Evolutionary conservation across 1,284 basidiomycete species (phyloP), one percentile per base, ranked within the genome.

Genomic region (Cystobasidium pallidum): DNA sequence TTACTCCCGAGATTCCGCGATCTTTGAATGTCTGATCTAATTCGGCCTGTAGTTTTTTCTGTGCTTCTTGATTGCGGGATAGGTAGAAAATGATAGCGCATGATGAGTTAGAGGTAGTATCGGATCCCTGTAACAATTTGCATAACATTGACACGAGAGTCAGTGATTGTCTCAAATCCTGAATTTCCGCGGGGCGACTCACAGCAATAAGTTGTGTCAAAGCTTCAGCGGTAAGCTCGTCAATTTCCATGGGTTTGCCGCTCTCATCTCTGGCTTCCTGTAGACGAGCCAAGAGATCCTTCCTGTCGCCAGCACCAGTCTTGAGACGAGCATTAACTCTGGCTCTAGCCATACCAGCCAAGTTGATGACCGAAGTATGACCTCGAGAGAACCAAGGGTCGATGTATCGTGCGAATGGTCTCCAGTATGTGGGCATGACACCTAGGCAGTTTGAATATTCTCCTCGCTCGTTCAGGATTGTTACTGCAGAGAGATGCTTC

Each of bases 401-500:
- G 63, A 77, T 26, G 68, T 77, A 77, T 59, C 72, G 54, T 41
- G 86, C 86, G 75, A 85, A 82, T 0, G 90, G 90, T 45, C 90
- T 86, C 83, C 88, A 86, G 83, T 84, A 87, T 0, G 86, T 83
- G 0, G 92, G 90, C 21, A 94, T 83, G 13, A 88, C 86, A 45
- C 92, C 93, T 83, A 94, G 87, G 0, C 91, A 88, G 57, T 91
- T 90, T 2, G 89, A 89, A 80, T 86, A 94, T 79, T 94, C 92
- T 68, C 93, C 93, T 26, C 93, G 89, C 73, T 89, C 89, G 80
- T 95, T 94, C 68, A 96, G 85, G 75, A 94, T 92, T 78, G 89
- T 83, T 55, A 94, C 88, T 13, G 91, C 93, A 1, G 91, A 89
- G 66, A 92, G 87, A 78, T 88, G 83, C 39, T 85, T 79, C 55